A percentile compares a stretch with the other conserved stretches of the same genome.
Evolutionary conservation across 768 basidiomycete species (phyloP).

Genomic region (Pulveroboletus sp.): DNA sequence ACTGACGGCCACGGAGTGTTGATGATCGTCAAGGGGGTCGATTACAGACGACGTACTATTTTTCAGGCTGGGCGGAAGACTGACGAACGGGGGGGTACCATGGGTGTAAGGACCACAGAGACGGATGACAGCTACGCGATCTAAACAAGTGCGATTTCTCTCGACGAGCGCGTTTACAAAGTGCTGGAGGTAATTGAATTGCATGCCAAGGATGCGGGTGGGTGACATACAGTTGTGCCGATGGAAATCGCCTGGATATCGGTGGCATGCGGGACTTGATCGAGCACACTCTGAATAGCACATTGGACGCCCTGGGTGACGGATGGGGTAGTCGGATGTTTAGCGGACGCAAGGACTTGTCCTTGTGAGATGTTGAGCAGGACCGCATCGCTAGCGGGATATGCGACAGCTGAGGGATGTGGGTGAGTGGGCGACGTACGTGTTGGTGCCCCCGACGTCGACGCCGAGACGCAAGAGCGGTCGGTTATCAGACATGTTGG

Average conservation of each 20-base stretch:
- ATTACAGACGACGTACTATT: constrained; percentile 20
- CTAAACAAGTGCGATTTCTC: constrained; percentile 46
- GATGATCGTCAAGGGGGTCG: background rate
- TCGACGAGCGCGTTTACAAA: constrained; percentile 62
- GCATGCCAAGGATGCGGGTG: accelerated
- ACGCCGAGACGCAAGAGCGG: constrained; percentile 25
- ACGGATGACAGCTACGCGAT: constrained; percentile 59
- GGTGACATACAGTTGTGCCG: constrained; percentile 49
- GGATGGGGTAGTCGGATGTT: constrained; percentile 52
- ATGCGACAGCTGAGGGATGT: background rate
- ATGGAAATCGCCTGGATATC: constrained; percentile 50
- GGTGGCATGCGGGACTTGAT: constrained; percentile 31
- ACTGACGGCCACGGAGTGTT: constrained; percentile 12
- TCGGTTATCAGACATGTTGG: no score
- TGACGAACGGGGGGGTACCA: constrained; percentile 54
- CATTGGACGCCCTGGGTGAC: constrained; percentile 55
- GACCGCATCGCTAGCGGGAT: constrained; percentile 28
- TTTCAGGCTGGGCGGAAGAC: constrained; percentile 40
- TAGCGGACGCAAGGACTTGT: constrained; percentile 31
- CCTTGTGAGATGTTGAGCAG: constrained; percentile 16
- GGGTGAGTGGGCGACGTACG: constrained; percentile 11
- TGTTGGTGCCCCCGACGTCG: constrained; percentile 34
- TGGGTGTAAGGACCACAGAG: constrained; percentile 56
- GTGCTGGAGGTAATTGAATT: constrained; percentile 27
- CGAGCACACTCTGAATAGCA: constrained; percentile 44